Percentiles rank a stretch among this genome's conserved stretches.
phyloP scores from a whole-genome alignment of 2,329 filamentous ascomycete species.

The Clathrospora elynae region DNA sequence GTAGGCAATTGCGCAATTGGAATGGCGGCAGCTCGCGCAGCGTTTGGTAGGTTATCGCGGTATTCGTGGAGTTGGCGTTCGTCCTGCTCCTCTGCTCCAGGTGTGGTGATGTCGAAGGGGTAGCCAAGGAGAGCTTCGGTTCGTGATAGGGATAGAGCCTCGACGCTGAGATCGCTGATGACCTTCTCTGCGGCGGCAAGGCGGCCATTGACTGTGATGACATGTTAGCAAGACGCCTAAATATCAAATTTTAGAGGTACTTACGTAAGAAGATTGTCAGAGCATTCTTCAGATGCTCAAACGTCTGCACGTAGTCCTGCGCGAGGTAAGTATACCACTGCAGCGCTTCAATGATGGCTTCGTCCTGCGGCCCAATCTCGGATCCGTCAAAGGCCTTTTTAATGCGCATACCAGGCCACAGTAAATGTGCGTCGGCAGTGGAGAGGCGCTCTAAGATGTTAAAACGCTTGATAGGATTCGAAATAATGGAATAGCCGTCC shows the following conservation, averaged over 20 bases:
- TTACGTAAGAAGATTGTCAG: constrained; percentile 84
- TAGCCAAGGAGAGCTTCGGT: constrained; percentile 51
- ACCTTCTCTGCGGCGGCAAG: constrained; percentile 63
- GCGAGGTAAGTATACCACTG: constrained; percentile 84
- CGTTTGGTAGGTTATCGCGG: constrained; percentile 26
- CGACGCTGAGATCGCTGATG: constrained; percentile 56
- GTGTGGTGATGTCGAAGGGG: constrained; percentile 40
- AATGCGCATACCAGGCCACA: constrained; percentile 66
- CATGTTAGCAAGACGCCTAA: constrained; percentile 22
- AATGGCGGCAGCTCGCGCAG: constrained; percentile 23
- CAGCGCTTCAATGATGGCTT: constrained; percentile 77
- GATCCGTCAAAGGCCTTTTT: constrained; percentile 67
- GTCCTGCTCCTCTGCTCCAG: constrained; percentile 38
- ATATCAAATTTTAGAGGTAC: constrained; percentile 45
- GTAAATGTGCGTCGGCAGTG: constrained; percentile 47
- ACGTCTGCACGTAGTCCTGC: constrained; percentile 63
- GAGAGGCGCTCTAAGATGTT: constrained; percentile 56
- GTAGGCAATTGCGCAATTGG: constrained; percentile 28
- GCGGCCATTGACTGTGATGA: constrained; percentile 50
- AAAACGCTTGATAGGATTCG: constrained; percentile 40
- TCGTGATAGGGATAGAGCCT: constrained; percentile 51
- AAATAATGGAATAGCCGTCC: constrained; percentile 24
- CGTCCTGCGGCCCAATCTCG: constrained; percentile 64
- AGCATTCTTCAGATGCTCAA: constrained; percentile 70
- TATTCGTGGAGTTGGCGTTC: constrained; percentile 26